Conservation (phyloP, 371 early-diverging fungal genomes). For the Mortierella sp. region DNA sequence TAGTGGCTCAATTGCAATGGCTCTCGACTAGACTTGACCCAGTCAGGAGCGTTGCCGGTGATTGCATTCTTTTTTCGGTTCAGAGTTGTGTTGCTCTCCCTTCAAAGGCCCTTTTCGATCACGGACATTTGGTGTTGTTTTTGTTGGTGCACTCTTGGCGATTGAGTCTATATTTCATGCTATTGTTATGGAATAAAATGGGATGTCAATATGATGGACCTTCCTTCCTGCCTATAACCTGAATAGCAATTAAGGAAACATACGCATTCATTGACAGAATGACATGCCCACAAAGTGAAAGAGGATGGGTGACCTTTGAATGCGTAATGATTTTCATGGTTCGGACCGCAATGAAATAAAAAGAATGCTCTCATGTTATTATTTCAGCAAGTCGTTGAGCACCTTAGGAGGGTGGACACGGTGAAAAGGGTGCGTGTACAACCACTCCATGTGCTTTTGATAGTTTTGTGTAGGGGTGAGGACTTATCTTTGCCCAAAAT, state of each 20-base stretch:
- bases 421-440: background rate
- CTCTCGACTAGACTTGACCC: background rate
- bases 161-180: background rate
- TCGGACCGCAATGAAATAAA: background rate
- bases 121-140: background rate
- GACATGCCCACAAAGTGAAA: background rate
- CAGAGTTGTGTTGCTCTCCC: background rate
- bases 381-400: background rate
- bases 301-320: background rate
- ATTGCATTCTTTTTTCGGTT: constrained; percentile 5
- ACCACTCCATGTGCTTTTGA: constrained; percentile 12
- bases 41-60: constrained; percentile 14
- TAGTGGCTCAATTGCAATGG: background rate
- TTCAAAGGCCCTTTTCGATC: constrained; percentile 1
- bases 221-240: background rate
- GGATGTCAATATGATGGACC: background rate
- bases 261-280: background rate
- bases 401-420: background rate
- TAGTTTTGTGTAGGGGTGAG: background rate
- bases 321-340: background rate
- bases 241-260: background rate
- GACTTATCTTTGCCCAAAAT: background rate
- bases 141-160: background rate
- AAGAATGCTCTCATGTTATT: background rate
- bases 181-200: background rate